Evolutionary conservation across 495 filamentous ascomycete genomes (phyloP).

Genomic region (Neurospora intermedia): DNA sequence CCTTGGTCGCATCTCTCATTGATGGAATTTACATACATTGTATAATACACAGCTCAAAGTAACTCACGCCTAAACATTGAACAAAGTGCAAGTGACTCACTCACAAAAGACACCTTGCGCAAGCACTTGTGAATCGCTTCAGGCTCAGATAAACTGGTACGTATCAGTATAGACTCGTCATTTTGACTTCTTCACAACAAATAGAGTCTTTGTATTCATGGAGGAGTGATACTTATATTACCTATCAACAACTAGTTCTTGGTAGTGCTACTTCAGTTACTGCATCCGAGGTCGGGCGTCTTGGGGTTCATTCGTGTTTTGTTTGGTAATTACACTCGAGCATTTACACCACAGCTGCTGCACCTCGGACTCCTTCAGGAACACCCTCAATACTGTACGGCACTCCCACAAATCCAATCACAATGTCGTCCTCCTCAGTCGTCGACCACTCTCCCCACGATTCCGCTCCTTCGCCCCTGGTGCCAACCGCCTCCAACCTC

Average conservation of each 20-base stretch:
- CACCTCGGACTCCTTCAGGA: not conserved
- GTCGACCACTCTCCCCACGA: slow-evolving; percentile 83
- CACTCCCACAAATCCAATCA: not conserved
- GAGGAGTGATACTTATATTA: not conserved
- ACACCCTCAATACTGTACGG: not conserved
- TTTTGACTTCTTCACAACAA: not conserved
- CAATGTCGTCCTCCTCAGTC: slow-evolving; percentile 43
- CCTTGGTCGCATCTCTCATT: not conserved
- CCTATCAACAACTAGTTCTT: not conserved
- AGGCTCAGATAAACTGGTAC: not conserved
- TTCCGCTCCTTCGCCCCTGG: slow-evolving; percentile 53
- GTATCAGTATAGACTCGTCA: not conserved
- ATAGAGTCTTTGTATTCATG: not conserved
- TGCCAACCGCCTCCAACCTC: slow-evolving; percentile 75
- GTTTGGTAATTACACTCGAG: not conserved
- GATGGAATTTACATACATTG: not conserved
- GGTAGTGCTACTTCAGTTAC: not conserved
- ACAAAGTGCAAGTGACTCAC: not conserved
- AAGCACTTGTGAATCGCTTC: not conserved
- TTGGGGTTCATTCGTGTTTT: not conserved
- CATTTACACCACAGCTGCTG: not conserved
- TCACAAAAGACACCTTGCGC: not conserved
- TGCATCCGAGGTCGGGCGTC: not conserved
- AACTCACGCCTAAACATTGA: not conserved
- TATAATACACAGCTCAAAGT: not conserved